Evolutionary conservation across 805 yeast species (phyloP).

Genomic region (Jamesozyma hellenica): DNA sequence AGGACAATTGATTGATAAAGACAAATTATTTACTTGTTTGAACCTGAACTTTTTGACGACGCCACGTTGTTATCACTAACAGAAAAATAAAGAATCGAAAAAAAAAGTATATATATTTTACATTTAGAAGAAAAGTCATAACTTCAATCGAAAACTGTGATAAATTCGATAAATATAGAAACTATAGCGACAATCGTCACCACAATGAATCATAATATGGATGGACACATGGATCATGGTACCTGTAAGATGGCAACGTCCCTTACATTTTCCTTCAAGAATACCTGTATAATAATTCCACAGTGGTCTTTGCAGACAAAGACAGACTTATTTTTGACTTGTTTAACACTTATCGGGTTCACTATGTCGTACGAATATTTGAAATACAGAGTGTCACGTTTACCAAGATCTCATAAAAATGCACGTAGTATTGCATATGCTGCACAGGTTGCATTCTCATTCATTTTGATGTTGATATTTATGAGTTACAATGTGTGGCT

Average conservation of each 20-base stretch:
- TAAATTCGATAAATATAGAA: too few relatives aligned
- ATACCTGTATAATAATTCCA: slow-evolving; percentile 60
- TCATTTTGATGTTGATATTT: slow-evolving; percentile 66
- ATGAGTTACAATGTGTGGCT: slow-evolving; percentile 86
- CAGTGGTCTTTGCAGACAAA: slow-evolving; percentile 70
- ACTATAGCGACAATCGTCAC: too few relatives aligned
- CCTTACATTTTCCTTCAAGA: slow-evolving; percentile 68
- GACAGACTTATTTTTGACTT: slow-evolving; percentile 41
- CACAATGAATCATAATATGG: background rate
- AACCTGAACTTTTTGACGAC: too few relatives aligned
- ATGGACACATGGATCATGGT: slow-evolving; percentile 3
- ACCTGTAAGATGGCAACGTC: slow-evolving; percentile 59
- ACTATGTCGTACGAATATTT: slow-evolving; percentile 54
- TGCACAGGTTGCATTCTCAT: slow-evolving; percentile 57
- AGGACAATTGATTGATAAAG: too few relatives aligned
- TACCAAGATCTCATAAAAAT: slow-evolving; percentile 4
- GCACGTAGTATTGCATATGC: slow-evolving; percentile 44
- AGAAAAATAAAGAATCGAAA: too few relatives aligned
- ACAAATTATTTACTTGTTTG: too few relatives aligned
- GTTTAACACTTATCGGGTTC: slow-evolving; percentile 38
- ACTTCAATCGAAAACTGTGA: too few relatives aligned
- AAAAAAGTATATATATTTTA: too few relatives aligned
- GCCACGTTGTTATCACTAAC: too few relatives aligned
- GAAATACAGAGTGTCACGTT: slow-evolving; percentile 7
- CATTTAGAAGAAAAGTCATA: too few relatives aligned